phyloP scores from a whole-genome alignment of 306 rosid genomes.

The Sicyos edulis region DNA sequence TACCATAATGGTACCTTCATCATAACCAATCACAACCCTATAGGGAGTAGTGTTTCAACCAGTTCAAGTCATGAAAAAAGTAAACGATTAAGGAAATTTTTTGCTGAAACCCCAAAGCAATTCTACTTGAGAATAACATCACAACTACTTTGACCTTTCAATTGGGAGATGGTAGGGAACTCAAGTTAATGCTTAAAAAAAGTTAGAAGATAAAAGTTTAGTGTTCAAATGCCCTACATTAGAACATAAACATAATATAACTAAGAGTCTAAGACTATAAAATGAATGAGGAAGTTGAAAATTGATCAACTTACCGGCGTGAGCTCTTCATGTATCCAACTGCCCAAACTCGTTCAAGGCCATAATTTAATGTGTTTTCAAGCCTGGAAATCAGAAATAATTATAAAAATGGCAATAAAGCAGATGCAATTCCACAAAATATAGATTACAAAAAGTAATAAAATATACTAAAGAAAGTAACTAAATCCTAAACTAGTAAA shows the following conservation, averaged over 20 bases:
- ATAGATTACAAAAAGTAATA: background rate
- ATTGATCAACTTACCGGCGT: slow-evolving; percentile 58
- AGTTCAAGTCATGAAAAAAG: background rate
- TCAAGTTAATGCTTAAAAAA: slow-evolving; percentile 1
- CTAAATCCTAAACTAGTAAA: background rate
- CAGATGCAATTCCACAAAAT: background rate
- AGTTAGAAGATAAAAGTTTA: background rate
- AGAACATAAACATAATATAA: background rate
- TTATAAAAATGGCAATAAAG: background rate
- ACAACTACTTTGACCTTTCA: background rate
- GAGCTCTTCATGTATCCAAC: slow-evolving; percentile 96
- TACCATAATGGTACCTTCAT: slow-evolving; percentile 98
- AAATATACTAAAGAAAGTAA: background rate
- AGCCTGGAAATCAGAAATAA: slow-evolving; percentile 53
- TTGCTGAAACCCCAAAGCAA: background rate
- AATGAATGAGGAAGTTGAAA: slow-evolving; percentile 4
- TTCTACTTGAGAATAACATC: slow-evolving; percentile 15
- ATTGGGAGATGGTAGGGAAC: background rate
- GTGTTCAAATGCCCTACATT: background rate
- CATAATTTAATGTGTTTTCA: slow-evolving; percentile 92
- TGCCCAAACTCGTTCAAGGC: slow-evolving; percentile 99
- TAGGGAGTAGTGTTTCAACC: slow-evolving; percentile 2
- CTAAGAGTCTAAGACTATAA: background rate
- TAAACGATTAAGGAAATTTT: background rate
- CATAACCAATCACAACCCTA: slow-evolving; percentile 97